Percentiles rank a stretch among this genome's conserved stretches.
These are phyloP conservation scores for Chaetoceros muelleri DNA, from an alignment of 108 stramenopile genomes.

Conservation along the genomic window DNA sequence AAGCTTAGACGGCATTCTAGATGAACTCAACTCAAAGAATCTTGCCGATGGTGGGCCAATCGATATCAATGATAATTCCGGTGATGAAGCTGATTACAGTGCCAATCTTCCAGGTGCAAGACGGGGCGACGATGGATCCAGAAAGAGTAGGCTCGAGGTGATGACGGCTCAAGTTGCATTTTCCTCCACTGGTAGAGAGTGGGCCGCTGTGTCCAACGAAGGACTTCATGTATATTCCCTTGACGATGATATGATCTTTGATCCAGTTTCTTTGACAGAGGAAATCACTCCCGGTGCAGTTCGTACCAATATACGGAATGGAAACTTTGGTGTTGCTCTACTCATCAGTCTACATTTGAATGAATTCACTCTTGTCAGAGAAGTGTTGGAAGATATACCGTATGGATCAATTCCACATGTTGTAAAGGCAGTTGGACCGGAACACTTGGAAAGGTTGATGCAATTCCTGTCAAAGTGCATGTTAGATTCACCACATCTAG, in stretches of 20 bases:
- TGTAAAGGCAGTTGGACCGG: slow-evolving; percentile 51
- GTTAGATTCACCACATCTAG: slow-evolving; percentile 74
- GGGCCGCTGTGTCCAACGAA: slow-evolving; percentile 82
- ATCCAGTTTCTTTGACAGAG: slow-evolving; percentile 82
- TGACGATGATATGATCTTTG: slow-evolving; percentile 89
- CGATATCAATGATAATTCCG: slow-evolving; percentile 49
- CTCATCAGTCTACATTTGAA: slow-evolving; percentile 80
- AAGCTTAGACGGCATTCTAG: slow-evolving; percentile 80
- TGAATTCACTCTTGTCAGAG: slow-evolving; percentile 60
- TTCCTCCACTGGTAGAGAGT: slow-evolving; percentile 81
- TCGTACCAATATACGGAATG: slow-evolving; percentile 38
- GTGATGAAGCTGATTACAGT: slow-evolving; percentile 52
- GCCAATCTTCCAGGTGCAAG: slow-evolving; percentile 72
- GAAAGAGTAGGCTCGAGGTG: slow-evolving; percentile 77
- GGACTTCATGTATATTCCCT: slow-evolving; percentile 84
- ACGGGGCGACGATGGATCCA: slow-evolving; percentile 80
- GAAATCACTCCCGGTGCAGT: slow-evolving; percentile 74
- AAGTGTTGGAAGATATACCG: slow-evolving; percentile 75
- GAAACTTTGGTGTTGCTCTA: slow-evolving; percentile 60
- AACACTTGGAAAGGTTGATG: slow-evolving; percentile 65
- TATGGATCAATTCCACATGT: slow-evolving; percentile 62
- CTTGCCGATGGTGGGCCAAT: slow-evolving; percentile 68
- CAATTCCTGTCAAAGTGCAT: slow-evolving; percentile 68
- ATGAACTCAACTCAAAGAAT: slow-evolving; percentile 82
- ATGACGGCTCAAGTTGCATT: slow-evolving; percentile 72